Base-by-base conservation (phyloP, 305 asterid genomes). In the Fraxinus xanthoxyloides region DNA sequence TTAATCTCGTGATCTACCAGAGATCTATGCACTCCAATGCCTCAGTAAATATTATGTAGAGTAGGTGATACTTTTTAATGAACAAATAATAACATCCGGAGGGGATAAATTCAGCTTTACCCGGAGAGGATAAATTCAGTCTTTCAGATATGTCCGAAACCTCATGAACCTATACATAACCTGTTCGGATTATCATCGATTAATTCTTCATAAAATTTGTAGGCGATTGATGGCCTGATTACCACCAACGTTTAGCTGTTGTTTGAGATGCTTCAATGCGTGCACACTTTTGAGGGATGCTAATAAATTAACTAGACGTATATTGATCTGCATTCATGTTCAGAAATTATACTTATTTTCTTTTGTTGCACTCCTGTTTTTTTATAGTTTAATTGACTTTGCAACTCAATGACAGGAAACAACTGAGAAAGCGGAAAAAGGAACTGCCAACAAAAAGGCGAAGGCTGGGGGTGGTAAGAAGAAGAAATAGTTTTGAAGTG, bases 381-480 rank as follows among this genome's bases (percentile, higher is more conserved):
- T 51, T 76, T 72, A 12, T 46, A 40, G 12, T 17, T 80, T 72
- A 74, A 35, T 43, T 1, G 74, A 72, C 76, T 72, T 7, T 73
- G 76, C 65, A 81, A 76, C 82, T 77, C 74, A 61, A 73, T 80
- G 78, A 43, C 94, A 95, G 98, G 98, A 91, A 80, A 79, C 93
- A 43, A 73, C 85, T 24, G 91, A 82, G 80, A 91, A 89, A 74
- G 69, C 78, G 76, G 92, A 84, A 40, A 93, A 95, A 89, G 94
- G 90, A 87, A 74, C 87, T 19, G 87, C 87, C 67, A 92, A 86
- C 91, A 95, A 93, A 82, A 93, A 94, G 88, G 28, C 84, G 8
- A 95, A 95, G 92, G 83, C 86, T 77, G 90, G 88, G 10, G 80
- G 83, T 34, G 92, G 89, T 59, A 89, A 83, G 90, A 93, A 89